phyloP scores from a whole-genome alignment of 129 eudicot genomes.

The Glebionis coronaria region DNA sequence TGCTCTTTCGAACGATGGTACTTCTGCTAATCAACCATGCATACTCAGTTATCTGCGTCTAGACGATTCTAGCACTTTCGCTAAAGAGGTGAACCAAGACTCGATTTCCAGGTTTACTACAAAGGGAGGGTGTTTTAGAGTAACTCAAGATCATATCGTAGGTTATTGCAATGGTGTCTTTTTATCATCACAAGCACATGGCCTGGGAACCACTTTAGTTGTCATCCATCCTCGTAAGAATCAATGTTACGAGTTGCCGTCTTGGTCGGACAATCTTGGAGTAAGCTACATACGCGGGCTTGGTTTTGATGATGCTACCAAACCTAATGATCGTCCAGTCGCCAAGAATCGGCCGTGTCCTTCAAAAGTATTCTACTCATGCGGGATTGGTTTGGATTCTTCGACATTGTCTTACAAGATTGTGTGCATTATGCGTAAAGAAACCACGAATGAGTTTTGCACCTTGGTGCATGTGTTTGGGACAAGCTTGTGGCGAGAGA shows the following conservation, averaged over 20 bases:
- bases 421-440: background rate
- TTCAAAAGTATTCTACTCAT: background rate
- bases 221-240: conserved; percentile 2
- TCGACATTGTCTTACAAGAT: background rate
- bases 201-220: background rate
- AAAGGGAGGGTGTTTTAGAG: background rate
- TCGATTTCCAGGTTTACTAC: background rate
- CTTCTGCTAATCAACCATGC: background rate
- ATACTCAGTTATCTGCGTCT: background rate
- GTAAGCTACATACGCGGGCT: too few species aligned
- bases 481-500: conserved; percentile 5
- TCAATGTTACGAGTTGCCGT: conserved; percentile 3
- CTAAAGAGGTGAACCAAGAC: background rate
- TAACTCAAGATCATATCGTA: background rate
- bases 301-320: background rate
- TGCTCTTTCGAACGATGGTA: too few species aligned
- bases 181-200: background rate
- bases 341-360: background rate
- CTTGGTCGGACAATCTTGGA: background rate
- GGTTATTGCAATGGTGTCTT: conserved; percentile 11
- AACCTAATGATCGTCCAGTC: background rate
- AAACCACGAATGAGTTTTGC: background rate
- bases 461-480: conserved; percentile 10
- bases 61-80: background rate
- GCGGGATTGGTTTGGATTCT: background rate